Conservation (phyloP, 257 asterid genomes). For the Gentiana macrophylla region DNA sequence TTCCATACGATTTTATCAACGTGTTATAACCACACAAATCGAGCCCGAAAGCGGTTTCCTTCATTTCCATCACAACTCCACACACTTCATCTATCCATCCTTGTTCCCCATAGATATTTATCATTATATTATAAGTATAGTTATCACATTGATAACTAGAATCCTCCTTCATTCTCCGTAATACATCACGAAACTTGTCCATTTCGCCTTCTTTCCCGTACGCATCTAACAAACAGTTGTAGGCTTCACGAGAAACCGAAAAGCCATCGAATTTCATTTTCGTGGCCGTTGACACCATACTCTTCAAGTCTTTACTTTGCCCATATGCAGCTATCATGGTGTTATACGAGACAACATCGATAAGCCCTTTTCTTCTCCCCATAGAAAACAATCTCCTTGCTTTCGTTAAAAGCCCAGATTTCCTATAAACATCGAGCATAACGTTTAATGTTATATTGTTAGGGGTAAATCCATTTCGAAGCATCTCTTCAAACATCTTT, state of each 20-base stretch:
- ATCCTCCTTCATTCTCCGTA: constrained; percentile 72
- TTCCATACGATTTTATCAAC: constrained; percentile 81
- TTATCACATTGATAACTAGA: constrained; percentile 47
- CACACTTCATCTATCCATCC: constrained; percentile 79
- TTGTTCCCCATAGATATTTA: constrained; percentile 68
- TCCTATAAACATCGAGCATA: constrained; percentile 73
- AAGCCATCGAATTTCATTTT: constrained; percentile 79
- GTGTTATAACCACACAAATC: constrained; percentile 89
- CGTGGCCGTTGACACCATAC: constrained; percentile 58
- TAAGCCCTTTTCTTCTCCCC: constrained; percentile 62
- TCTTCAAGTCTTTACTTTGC: constrained; percentile 48
- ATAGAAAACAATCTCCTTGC: constrained; percentile 56
- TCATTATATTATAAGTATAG: constrained; percentile 65
- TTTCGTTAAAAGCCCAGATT: constrained; percentile 56
- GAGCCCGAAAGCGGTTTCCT: constrained; percentile 44
- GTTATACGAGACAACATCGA: constrained; percentile 71
- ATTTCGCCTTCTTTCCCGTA: constrained; percentile 86
- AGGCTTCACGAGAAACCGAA: constrained; percentile 79
- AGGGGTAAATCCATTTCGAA: constrained; percentile 56
- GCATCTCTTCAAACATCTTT: constrained; percentile 77
- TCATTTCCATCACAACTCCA: constrained; percentile 43
- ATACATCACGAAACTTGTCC: constrained; percentile 65
- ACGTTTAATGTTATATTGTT: constrained; percentile 61
- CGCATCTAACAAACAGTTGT: constrained; percentile 81
- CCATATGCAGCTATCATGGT: constrained; percentile 87